These are phyloP conservation scores for Xylaria sp. DNA, from an alignment of 2,329 filamentous ascomycete genomes.

Conservation along the genomic window DNA sequence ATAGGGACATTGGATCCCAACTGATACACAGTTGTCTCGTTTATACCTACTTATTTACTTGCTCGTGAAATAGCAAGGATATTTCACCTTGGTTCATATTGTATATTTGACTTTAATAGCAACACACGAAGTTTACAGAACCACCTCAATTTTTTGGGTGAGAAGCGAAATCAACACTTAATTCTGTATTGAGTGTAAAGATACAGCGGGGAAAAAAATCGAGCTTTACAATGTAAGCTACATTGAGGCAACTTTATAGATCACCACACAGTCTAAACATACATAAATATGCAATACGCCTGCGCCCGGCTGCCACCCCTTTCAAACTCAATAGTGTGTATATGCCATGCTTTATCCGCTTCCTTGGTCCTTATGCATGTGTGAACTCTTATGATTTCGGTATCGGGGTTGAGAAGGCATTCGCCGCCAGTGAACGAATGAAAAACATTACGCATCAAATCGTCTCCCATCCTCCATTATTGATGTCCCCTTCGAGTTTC, in stretches of 20 bases:
- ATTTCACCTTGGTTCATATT: not conserved
- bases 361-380: constrained; percentile 2
- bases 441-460: constrained; percentile 52
- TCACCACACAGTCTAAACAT: not conserved
- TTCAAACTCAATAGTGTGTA: constrained; percentile 3
- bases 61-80: not conserved
- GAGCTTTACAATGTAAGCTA: constrained; percentile 1
- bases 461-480: constrained; percentile 98
- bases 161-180: not conserved
- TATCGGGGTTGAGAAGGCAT: constrained; percentile 1
- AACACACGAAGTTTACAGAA: not conserved
- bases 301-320: constrained; percentile 2
- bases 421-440: not conserved
- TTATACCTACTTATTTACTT: not conserved
- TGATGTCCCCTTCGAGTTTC: constrained; percentile 93
- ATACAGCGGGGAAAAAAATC: not conserved
- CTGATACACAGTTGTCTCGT: not conserved
- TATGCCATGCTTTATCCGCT: constrained; percentile 1
- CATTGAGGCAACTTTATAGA: not conserved
- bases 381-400: not conserved
- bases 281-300: constrained; percentile 18
- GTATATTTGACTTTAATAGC: not conserved
- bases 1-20: not conserved
- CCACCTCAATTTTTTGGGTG: not conserved
- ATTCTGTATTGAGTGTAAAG: not conserved